Percentiles rank a stretch among this genome's conserved stretches.
phyloP scores from a whole-genome alignment of 176 grass and related monocot genomes.

The Aegilops umbellulata region DNA sequence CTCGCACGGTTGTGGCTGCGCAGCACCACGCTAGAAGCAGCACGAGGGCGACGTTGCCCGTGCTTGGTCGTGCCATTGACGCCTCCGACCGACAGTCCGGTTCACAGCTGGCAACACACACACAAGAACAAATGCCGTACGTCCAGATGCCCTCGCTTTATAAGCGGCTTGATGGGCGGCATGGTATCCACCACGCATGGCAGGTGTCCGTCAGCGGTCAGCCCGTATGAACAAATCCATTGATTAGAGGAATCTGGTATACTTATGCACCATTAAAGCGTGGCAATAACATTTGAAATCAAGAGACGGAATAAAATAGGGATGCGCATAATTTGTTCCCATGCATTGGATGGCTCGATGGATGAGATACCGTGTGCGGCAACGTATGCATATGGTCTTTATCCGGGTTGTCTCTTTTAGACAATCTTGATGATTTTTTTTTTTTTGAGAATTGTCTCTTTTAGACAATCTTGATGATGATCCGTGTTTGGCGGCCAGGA shows the following conservation, averaged over 20 bases:
- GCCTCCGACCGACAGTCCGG: not conserved
- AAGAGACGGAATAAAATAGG: not conserved
- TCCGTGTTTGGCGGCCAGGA: not conserved
- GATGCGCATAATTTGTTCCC: not conserved
- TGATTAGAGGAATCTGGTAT: no score
- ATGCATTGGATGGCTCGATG: not conserved
- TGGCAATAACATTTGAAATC: not conserved
- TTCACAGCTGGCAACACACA: not conserved
- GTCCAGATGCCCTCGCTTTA: not conserved
- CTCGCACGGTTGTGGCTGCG: not conserved
- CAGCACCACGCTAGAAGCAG: not conserved
- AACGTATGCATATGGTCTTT: not conserved
- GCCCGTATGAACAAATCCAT: no score
- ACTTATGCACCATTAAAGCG: not conserved
- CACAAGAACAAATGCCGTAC: no score
- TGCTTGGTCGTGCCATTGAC: not conserved
- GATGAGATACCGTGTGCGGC: no score
- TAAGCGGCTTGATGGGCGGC: not conserved
- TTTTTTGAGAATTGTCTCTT: no score
- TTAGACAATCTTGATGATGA: no score
- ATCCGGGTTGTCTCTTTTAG: not conserved
- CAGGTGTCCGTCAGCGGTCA: no score
- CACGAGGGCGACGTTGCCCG: not conserved
- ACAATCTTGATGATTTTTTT: no score
- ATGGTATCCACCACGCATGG: no score